Evolutionary conservation across 441 rosid species (phyloP), one percentile per base, ranked within the genome.

Genomic region (Adansonia rubrostipa): DNA sequence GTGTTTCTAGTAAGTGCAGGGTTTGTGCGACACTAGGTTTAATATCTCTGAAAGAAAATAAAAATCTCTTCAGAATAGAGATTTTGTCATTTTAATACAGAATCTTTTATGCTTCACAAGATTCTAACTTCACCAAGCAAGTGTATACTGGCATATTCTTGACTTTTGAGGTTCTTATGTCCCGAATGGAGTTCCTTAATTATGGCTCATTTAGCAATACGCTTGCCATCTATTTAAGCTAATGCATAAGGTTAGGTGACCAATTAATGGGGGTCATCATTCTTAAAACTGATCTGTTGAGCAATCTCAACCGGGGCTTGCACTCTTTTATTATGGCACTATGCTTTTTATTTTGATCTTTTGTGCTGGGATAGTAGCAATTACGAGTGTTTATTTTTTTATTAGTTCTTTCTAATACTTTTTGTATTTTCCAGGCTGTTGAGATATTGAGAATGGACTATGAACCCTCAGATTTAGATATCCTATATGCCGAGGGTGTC

Each of bases 401-500:
- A 40, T 66, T 71, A 15, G n/a, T 51, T 36, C 1, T 76, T 76
- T 28, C 40, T 11, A 51, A 40, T 56, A 19, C 36, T 50, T 76
- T 76, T 42, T 65, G 17, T 42, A 63, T 78, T 80, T 65, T 78
- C 77, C 84, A 96, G 99, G 96, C 92, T 82, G 85, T 83, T 81
- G 97, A 94, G 17, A 85, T 93, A 80, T 86, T 94, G 84, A 87
- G 86, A 84, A 83, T 82, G 78, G 97, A 96, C 77, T 96, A 96
- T 72, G 98, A 93, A 81, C 99, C 98, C 24, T 93, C 98, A 17
- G 94, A 96, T 86, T 71, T 89, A 81, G 99, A 96, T 86, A 94
- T 96, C 80, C 89, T 96, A 47, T 89, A 94, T 84, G 97, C 99
- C 22, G 98, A 96, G 84, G 97, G 98, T 73, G 95, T 96, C 68